phyloP scores from a whole-genome alignment of 306 rosid genomes.

The Pachyrhizus erosus region DNA sequence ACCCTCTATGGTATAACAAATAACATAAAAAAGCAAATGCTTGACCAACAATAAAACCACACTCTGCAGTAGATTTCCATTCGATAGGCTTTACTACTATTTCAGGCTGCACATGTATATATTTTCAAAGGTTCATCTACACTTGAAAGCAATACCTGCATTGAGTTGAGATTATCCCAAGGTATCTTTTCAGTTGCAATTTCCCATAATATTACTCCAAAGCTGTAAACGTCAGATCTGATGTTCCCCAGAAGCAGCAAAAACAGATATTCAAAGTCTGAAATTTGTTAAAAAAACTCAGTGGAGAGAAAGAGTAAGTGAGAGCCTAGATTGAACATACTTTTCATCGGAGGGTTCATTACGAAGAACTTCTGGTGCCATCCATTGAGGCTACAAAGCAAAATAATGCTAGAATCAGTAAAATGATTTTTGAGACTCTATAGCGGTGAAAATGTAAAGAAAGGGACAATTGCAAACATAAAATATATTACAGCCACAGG shows the following conservation, averaged over 20 bases:
- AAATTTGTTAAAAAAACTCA: constrained; percentile 24
- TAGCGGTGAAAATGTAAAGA: background rate
- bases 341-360: constrained; percentile 97
- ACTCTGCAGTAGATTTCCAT: constrained; percentile 9
- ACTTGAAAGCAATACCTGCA: constrained; percentile 84
- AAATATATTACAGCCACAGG: background rate
- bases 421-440: constrained; percentile 23
- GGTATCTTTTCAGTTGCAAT: constrained; percentile 97
- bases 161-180: constrained; percentile 95
- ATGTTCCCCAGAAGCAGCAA: constrained; percentile 44
- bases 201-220: constrained; percentile 98
- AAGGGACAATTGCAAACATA: constrained; percentile 33
- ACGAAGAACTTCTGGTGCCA: constrained; percentile 99
- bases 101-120: background rate
- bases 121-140: constrained; percentile 29
- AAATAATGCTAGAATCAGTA: constrained; percentile 41
- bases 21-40: background rate
- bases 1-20: constrained; percentile 12
- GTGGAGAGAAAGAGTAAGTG: constrained; percentile 5
- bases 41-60: constrained; percentile 22
- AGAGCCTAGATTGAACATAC: constrained; percentile 56
- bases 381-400: constrained; percentile 94
- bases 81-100: constrained; percentile 6
- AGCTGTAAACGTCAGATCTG: constrained; percentile 98
- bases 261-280: constrained; percentile 20